Evolutionary conservation across 1,139 yeast genomes (phyloP), one percentile per base, ranked within the genome.

Genomic region (Suhomyces taliae): DNA sequence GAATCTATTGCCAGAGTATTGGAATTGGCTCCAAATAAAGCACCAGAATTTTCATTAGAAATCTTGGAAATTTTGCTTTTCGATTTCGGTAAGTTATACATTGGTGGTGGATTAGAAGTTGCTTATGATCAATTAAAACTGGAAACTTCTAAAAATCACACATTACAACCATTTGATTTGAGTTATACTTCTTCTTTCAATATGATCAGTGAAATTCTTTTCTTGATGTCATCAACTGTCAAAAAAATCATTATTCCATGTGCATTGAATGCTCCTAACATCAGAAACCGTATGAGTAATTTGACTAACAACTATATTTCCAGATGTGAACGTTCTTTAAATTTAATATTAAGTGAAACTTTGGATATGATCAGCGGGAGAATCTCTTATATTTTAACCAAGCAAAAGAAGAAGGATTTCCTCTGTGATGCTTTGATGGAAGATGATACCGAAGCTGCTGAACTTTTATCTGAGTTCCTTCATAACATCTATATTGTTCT

Each of bases 1-100:
- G 98, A 91, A 65, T 79, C 93, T 1, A 74, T 90, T 7, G 87
- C 95, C 3, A 75, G 98, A 58, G 74, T 86, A 7, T 78, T 89
- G 59, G 97, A 90, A 58, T 68, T 91, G 44, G 76, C 84, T 1
- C 89, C 95, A 1, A 64, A 67, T 19, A 84, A 79, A 52, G 74
- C 88, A 7, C 79, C 87, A 4, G 85, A 81, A 41, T 81, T 83
- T 58, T 79, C 90, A 0, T 69, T 82, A 43, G 90, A 83, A 50
- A 67, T 90, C 24, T 72, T 89, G 54, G 89, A 87, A 50, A 73
- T 88, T 34, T 64, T 90, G 44, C 64, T 89, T 24, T 76, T 82
- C 49, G 90, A 87, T 49, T 76, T 89, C 43, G 95, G 96, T 1
- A 81, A 81, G 41, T 77, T 85, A 7, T 90, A 88, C 59, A 78